phyloP scores from a whole-genome alignment of 495 filamentous ascomycete genomes.

The Darksidea phi region DNA sequence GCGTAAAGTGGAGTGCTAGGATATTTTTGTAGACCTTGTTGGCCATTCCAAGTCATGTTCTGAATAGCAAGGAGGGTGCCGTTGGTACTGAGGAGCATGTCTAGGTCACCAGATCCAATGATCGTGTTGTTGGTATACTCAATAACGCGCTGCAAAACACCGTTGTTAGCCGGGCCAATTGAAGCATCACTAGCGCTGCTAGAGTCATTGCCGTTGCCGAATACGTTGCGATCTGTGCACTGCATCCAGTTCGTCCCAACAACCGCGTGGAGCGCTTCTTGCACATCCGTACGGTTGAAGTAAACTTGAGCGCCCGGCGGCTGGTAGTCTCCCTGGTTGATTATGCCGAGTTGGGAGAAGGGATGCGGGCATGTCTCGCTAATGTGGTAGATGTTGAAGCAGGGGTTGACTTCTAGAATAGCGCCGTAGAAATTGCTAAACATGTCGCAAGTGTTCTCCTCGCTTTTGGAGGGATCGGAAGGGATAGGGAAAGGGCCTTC shows the following conservation, averaged over 20 bases:
- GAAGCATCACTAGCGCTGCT: constrained; percentile 11
- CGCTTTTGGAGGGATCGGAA: constrained; percentile 36
- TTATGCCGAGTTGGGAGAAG: constrained; percentile 74
- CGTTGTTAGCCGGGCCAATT: constrained; percentile 20
- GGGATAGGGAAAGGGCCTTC: constrained; percentile 52
- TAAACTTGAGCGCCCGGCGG: constrained; percentile 57
- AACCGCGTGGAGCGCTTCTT: constrained; percentile 58
- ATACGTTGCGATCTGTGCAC: constrained; percentile 57
- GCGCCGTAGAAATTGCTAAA: constrained; percentile 60
- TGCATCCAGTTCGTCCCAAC: constrained; percentile 56
- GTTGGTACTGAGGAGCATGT: constrained; percentile 62
- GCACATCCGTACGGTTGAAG: constrained; percentile 77
- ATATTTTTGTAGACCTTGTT: constrained; percentile 58
- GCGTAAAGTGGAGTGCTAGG: constrained; percentile 64
- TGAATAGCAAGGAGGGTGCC: constrained; percentile 70
- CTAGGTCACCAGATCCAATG: constrained; percentile 65
- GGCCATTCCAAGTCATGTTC: constrained; percentile 80
- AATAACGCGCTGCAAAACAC: constrained; percentile 34
- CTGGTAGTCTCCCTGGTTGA: constrained; percentile 49
- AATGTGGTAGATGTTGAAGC: constrained; percentile 78
- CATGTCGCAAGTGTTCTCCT: constrained; percentile 50
- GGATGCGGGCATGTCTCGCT: constrained; percentile 70
- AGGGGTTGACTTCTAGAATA: constrained; percentile 64
- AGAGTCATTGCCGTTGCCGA: constrained; percentile 45
- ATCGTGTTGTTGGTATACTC: constrained; percentile 39